Evolutionary conservation across 371 early-diverging fungal genomes (phyloP), one percentile per base, ranked within the genome.

Genomic region (Nematocida parisii): DNA sequence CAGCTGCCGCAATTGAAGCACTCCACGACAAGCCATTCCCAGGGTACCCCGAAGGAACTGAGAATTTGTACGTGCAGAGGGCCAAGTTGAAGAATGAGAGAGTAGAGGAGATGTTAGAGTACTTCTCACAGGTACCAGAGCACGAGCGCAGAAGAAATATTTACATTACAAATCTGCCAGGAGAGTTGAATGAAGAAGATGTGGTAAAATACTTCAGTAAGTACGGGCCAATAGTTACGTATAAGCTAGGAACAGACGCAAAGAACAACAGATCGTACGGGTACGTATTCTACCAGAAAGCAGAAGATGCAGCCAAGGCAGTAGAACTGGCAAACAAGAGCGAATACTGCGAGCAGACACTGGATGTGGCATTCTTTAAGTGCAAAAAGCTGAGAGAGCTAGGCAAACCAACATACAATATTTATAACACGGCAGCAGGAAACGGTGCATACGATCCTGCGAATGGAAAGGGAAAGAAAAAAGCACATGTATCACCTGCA

Each of bases 71-170:
- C 85, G 96, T 97, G 50, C 90, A 93, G 81, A 94, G 96, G 84
- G 98, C 97, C 73, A 96, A 97, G 89, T 95, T 93, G 92, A 97
- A 95, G 91, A 87, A 89, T 60, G 97, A 98, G 88, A 93, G 98
- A 86, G 93, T 93, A 83, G 94, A 94, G 87, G 95, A 95, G 87
- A 90, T 96, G 75, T 90, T 93, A 90, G 95, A 72, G 46, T 27
- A 67, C 22, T 52, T 85, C 2, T 9, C 27, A 42, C 5, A 75
- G 45, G 3, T 33, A 5, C 56, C 64, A 9, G 15, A 44, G 50
- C 85, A 85, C 1, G 73, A 55, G 44, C 52, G 57, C 11, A 88
- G 84, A 66, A 75, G 95, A 87, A 98, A 98, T 89, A 90, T 99
- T 72, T 99, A 94, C 89, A 91, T 97, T 85, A 97, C 95, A 90